phyloP scores from a whole-genome alignment of 805 yeast genomes.

The Kodamaea jinghongensis region DNA sequence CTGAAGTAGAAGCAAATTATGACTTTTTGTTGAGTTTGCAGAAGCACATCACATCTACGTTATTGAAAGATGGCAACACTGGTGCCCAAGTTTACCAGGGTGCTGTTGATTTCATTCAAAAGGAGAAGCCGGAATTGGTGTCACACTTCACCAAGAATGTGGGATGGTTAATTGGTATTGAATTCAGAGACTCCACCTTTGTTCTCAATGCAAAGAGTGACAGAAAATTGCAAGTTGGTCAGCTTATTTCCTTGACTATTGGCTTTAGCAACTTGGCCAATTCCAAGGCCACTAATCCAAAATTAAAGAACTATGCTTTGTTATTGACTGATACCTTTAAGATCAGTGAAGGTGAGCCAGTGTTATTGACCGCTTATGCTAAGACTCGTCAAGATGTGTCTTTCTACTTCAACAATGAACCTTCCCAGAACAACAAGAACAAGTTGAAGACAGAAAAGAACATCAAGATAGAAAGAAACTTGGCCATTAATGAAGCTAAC shows the following conservation, averaged over 20 bases:
- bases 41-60: slow-evolving; percentile 49
- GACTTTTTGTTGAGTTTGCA: slow-evolving; percentile 73
- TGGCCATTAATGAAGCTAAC: slow-evolving; percentile 32
- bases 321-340: slow-evolving; percentile 79
- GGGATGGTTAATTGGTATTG: slow-evolving; percentile 89
- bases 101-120: slow-evolving; percentile 55
- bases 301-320: slow-evolving; percentile 63
- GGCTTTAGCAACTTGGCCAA: slow-evolving; percentile 69
- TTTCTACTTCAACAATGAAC: slow-evolving; percentile 75
- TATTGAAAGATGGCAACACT: slow-evolving; percentile 64
- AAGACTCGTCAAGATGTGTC: slow-evolving; percentile 74
- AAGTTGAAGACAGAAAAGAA: slow-evolving; percentile 42
- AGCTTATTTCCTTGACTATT: slow-evolving; percentile 69
- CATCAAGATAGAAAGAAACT: slow-evolving; percentile 27
- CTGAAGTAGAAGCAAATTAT: slow-evolving; percentile 74
- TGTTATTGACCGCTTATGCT: slow-evolving; percentile 68
- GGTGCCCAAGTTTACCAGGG: slow-evolving; percentile 68
- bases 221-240: slow-evolving; percentile 64
- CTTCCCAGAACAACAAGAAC: slow-evolving; percentile 26
- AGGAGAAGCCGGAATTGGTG: slow-evolving; percentile 61
- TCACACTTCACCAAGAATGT: slow-evolving; percentile 68
- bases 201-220: slow-evolving; percentile 72
- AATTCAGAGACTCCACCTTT: slow-evolving; percentile 77
- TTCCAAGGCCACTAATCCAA: slow-evolving; percentile 42
- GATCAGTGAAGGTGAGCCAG: slow-evolving; percentile 59